Percentiles rank a stretch among this genome's conserved stretches.
Evolutionary conservation across 2,329 filamentous ascomycete genomes (phyloP).

Genomic region (Atkinsonella texensis): DNA sequence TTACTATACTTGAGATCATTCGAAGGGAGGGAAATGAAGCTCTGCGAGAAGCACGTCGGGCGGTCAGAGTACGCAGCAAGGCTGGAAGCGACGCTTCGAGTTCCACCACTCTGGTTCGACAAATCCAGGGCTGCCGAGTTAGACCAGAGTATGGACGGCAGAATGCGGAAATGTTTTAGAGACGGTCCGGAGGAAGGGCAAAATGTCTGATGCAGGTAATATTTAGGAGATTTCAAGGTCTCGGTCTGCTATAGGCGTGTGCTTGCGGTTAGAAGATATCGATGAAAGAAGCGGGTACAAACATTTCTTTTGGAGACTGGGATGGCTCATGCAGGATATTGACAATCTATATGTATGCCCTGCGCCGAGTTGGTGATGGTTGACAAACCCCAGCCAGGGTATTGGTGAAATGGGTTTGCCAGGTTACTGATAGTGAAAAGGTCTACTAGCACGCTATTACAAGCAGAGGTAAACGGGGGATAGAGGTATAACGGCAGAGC

Average conservation of each 20-base stretch:
- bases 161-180: constrained; percentile 1
- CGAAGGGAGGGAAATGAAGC: constrained; percentile 13
- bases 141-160: constrained; percentile 9
- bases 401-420: constrained; percentile 2
- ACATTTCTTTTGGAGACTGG: constrained; percentile 23
- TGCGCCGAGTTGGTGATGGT: constrained; percentile 5
- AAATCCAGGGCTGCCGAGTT: constrained; percentile 9
- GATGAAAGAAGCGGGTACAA: constrained; percentile 15
- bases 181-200: constrained; percentile 8
- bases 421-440: background rate
- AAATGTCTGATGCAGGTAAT: constrained; percentile 13
- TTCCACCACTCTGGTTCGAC: constrained; percentile 6
- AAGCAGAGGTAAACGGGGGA: background rate
- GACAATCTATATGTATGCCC: constrained; percentile 3
- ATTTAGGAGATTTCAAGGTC: constrained; percentile 18
- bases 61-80: background rate
- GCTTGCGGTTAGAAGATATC: constrained; percentile 12
- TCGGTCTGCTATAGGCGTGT: constrained; percentile 15
- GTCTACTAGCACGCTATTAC: constrained; percentile 3
- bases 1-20: constrained; percentile 7
- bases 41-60: constrained; percentile 8
- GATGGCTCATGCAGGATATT: constrained; percentile 20
- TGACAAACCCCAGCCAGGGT: constrained; percentile 1
- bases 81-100: background rate
- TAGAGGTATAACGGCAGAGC: constrained; percentile 2